Evolutionary conservation across 495 filamentous ascomycete genomes (phyloP).

Genomic region (Aspergillus mulundensis): DNA sequence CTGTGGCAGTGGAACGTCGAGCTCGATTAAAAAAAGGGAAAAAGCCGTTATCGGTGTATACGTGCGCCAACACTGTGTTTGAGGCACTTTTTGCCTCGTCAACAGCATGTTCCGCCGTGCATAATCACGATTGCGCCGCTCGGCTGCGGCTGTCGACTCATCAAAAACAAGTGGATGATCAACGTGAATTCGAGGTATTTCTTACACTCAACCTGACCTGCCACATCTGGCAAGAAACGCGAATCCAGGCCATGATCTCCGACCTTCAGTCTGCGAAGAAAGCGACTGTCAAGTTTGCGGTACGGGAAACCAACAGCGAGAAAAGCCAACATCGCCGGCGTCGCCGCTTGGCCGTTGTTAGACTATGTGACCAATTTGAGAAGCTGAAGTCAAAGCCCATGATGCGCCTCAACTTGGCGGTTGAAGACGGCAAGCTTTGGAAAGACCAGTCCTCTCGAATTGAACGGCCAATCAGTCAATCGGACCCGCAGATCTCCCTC

Average conservation of each 20-base stretch:
- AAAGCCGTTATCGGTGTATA: not conserved
- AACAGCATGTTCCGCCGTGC: not conserved
- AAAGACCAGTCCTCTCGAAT: constrained; percentile 9
- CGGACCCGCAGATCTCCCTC: constrained; percentile 5
- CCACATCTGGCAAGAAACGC: constrained; percentile 8
- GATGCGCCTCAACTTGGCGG: constrained; percentile 8
- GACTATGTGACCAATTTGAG: constrained; percentile 11
- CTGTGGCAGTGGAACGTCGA: not conserved
- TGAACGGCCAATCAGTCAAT: not conserved
- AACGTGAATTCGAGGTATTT: constrained; percentile 2
- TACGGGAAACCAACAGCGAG: not conserved
- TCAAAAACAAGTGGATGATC: not conserved
- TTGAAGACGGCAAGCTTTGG: constrained; percentile 14
- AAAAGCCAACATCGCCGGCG: not conserved
- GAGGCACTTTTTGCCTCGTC: constrained; percentile 2
- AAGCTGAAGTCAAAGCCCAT: constrained; percentile 6
- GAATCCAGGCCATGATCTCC: constrained; percentile 39
- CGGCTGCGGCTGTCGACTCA: constrained; percentile 9
- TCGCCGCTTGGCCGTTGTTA: not conserved
- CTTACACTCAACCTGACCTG: not conserved
- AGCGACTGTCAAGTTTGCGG: constrained; percentile 1
- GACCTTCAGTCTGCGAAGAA: constrained; percentile 8
- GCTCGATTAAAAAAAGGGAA: not conserved
- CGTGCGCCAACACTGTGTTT: not conserved
- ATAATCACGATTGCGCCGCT: constrained; percentile 9